Evolutionary conservation across 192 early-diverging fungal species (phyloP).

Genomic region (Coemansia nantahalensis): DNA sequence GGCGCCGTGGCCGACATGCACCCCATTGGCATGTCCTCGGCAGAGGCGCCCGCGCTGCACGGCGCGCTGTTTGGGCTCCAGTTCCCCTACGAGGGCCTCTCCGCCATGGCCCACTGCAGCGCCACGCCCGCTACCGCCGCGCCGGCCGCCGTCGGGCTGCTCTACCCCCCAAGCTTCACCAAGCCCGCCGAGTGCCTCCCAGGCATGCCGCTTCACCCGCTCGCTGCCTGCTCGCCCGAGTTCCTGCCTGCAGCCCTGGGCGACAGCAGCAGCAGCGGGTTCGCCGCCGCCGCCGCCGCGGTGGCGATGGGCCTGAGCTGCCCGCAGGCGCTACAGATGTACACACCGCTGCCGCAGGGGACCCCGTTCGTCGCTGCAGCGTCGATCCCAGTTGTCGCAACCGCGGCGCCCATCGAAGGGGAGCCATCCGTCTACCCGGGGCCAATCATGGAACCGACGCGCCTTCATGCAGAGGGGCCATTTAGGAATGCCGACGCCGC

Average conservation of each 20-base stretch:
- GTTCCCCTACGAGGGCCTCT: neutral
- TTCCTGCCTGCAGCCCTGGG: no score
- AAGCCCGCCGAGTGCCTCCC: constrained; percentile 4
- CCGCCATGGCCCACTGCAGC: neutral
- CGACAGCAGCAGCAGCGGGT: no score
- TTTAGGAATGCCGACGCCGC: constrained; percentile 28
- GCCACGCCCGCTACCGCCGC: neutral
- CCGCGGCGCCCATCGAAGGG: constrained; percentile 1
- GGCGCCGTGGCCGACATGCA: neutral
- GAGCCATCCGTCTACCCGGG: constrained; percentile 10
- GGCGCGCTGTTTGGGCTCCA: neutral
- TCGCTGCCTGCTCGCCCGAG: constrained; percentile 6
- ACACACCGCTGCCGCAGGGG: constrained; percentile 4
- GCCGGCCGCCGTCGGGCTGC: neutral
- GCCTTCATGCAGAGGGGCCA: constrained; percentile 26
- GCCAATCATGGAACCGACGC: constrained; percentile 30
- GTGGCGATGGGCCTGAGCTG: neutral
- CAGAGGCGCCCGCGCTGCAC: neutral
- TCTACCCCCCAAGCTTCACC: constrained; percentile 8
- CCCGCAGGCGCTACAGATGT: constrained; percentile 5
- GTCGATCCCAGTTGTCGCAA: neutral
- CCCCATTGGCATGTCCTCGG: neutral
- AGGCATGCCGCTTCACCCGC: constrained; percentile 5
- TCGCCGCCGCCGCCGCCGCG: no score
- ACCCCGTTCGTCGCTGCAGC: neutral